phyloP scores from a whole-genome alignment of 345 rosid genomes.

The Salix viminalis region DNA sequence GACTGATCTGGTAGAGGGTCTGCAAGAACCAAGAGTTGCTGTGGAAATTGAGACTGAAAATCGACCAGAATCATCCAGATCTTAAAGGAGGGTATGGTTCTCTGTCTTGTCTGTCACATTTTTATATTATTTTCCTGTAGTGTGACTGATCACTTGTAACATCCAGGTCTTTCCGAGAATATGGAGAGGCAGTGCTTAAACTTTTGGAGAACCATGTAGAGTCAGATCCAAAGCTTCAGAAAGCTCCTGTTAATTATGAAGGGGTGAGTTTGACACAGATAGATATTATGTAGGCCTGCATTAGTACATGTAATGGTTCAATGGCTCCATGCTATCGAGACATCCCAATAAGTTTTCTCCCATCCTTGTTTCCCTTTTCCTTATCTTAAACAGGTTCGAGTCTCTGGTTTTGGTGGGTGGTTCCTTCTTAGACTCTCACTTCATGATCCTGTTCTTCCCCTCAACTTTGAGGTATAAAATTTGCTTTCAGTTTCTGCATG shows the following conservation, averaged over 20 bases:
- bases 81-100: slow-evolving; percentile 81
- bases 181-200: slow-evolving; percentile 81
- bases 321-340: neutral
- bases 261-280: slow-evolving; percentile 52
- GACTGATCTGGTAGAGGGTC: slow-evolving; percentile 76
- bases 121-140: neutral
- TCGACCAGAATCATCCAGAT: slow-evolving; percentile 73
- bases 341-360: neutral
- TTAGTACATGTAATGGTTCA: neutral
- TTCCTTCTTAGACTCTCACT: slow-evolving; percentile 96
- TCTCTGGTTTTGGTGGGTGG: slow-evolving; percentile 94
- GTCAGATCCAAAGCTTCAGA: slow-evolving; percentile 57
- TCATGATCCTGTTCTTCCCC: slow-evolving; percentile 98
- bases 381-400: slow-evolving; percentile 57
- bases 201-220: slow-evolving; percentile 55
- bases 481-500: slow-evolving; percentile 4
- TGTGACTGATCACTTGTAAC: slow-evolving; percentile 7
- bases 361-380: neutral
- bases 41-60: slow-evolving; percentile 85
- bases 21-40: slow-evolving; percentile 73
- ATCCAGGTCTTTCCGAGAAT: slow-evolving; percentile 78
- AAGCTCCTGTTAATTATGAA: slow-evolving; percentile 81
- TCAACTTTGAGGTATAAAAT: slow-evolving; percentile 77
- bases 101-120: slow-evolving; percentile 3
- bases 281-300: neutral